Evolutionary conservation across 768 basidiomycete genomes (phyloP), one percentile per base, ranked within the genome.

Genomic region (Russula virescens): DNA sequence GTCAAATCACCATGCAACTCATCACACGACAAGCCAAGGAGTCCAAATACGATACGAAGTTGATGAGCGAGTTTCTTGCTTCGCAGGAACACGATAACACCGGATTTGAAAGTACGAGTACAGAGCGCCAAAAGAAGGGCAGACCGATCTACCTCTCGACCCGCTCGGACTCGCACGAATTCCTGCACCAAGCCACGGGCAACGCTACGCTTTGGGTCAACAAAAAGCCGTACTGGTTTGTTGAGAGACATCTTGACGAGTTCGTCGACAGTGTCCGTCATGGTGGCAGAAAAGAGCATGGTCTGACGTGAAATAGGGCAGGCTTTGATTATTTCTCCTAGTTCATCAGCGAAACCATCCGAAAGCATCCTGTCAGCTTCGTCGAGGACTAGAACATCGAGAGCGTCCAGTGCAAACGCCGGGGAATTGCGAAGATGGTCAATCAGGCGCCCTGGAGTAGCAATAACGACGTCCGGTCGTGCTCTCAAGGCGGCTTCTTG

Each of bases 1-100:
- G 90, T 87, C 64, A 99, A 81, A 72, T 99, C 90, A 2, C 97
- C 97, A 69, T 99, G 97, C 59, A 99, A 73, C 72, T 99, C 97
- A 55, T 87, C 92, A 54, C 91, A 89, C 70, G 87, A 89, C 82
- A 97, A 80, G n/a, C 80, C 86, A n/a, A 92, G 75, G 31, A 99
- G 75, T 56, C 91, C 83, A 71, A 98, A 99, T 26, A 98, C 83
- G 53, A 98, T 85, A 54, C 94, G 87, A 82, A 98, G 90, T 74
- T 98, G 95, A 79, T 98, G 97, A 10, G 95, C 96, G 23, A 97
- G 79, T 68, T 94, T 95, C 75, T 99, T 99, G 75, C 94, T 98
- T 50, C 95, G 84, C 69, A 98, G 83, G 77, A 99, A 99, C 62
- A 99, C 81, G 71, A 99, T 90, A 58, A 89, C 92, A 55, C 85